A percentile compares a stretch with the other conserved stretches of the same genome.
Conservation (phyloP, 225 moss, liverwort and hornwort species). For the Bryum argenteum region DNA sequence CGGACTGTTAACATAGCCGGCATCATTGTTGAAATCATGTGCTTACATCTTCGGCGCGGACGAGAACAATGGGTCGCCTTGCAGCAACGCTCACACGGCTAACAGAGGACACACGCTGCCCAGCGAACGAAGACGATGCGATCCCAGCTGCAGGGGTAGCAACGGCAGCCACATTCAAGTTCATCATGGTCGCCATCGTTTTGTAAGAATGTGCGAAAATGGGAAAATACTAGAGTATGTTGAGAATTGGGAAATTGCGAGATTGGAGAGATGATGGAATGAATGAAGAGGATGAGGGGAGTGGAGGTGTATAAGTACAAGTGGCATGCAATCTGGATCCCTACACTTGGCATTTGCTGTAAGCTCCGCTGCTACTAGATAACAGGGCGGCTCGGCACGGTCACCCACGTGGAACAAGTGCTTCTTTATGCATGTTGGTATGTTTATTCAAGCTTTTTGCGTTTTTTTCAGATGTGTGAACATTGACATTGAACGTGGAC, state of each 20-base stretch:
- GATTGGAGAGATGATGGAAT: neutral
- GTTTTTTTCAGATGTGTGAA: too few relatives aligned
- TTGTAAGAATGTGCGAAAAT: too few relatives aligned
- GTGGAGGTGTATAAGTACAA: slow-evolving; percentile 42
- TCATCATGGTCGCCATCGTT: slow-evolving; percentile 33
- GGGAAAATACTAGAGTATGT: too few relatives aligned
- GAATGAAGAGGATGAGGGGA: neutral
- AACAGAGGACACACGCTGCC: slow-evolving; percentile 35
- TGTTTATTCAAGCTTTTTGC: neutral
- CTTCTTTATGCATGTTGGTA: neutral
- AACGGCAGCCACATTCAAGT: slow-evolving; percentile 28
- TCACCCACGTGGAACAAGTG: slow-evolving; percentile 31
- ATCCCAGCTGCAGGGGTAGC: neutral
- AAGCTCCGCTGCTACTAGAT: neutral
- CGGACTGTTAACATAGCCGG: too few relatives aligned
- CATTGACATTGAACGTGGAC: slow-evolving; percentile 22
- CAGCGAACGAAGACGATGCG: slow-evolving; percentile 32
- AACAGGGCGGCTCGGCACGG: slow-evolving; percentile 21
- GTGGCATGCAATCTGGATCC: slow-evolving; percentile 28
- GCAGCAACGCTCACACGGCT: slow-evolving; percentile 9
- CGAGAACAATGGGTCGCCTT: slow-evolving; percentile 33
- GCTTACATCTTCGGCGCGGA: slow-evolving; percentile 51
- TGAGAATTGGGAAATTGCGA: too few relatives aligned
- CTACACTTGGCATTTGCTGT: slow-evolving; percentile 27
- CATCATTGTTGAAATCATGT: too few relatives aligned